Evolutionary conservation across 169 alveolate species (phyloP), one percentile per base, ranked within the genome.

Genomic region (Fabrea salina): DNA sequence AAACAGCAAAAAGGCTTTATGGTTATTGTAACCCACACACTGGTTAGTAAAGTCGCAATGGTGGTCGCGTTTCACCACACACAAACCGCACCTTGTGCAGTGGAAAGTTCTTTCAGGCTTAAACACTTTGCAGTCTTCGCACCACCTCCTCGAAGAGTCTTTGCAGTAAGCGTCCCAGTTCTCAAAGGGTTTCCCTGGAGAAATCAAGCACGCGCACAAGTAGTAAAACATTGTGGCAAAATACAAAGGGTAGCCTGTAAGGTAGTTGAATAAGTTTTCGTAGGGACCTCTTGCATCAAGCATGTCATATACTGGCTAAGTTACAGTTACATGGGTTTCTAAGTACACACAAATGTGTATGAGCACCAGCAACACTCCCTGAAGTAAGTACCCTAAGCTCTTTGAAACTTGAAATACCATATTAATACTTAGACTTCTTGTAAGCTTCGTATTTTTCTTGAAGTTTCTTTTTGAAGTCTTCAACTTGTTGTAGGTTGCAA

Each of bases 1-100:
- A 41, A 81, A 58, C 22, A 49, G 16, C 5, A 79, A n/a, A 50
- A 83, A 83, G n/a, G 75, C 13, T 16, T 77, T 74, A 58, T 79
- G 56, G 75, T 86, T 86, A n/a, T 58, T 66, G 1, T 32, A 37
- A 2, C 92, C 92, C n/a, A 86, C 56, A 66, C 92, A 86, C 40
- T 82, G 77, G 56, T 79, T 78, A 19, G 84, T 59, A 66, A 64
- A 83, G 19, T 50, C 80, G 47, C 92, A 86, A 68, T 86, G 92
- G 71, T 86, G 92, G 66, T 86, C 92, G 53, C 80, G 70, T 44
- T 70, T 79, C n/a, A 70, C 25, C 49, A 84, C 53, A 57, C 92
- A 86, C 5, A 68, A 16, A 5, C 68, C 67, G 61, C 92, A 86
- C 43, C 47, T 47, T 4, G 61, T 51, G 54, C 92, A 85, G 35